Evolutionary conservation across 164 flowering plant species (phyloP).

Genomic region (Euptelea pleiosperma): DNA sequence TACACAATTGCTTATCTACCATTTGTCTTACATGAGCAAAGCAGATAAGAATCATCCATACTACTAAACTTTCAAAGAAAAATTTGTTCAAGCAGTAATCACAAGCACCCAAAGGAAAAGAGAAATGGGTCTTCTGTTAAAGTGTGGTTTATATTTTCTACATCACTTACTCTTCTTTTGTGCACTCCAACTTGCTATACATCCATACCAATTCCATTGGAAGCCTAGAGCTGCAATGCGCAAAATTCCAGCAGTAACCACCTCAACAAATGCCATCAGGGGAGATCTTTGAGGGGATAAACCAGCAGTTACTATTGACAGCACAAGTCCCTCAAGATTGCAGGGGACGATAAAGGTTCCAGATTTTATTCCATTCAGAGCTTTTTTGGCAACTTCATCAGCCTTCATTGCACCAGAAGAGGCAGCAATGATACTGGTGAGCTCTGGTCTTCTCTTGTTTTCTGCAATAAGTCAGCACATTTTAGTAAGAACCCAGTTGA

Average conservation of each 20-base stretch:
- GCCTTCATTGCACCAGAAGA: slow-evolving; percentile 77
- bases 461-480: slow-evolving; percentile 43
- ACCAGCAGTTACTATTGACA: slow-evolving; percentile 81
- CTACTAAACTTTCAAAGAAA: too few relatives aligned
- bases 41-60: too few relatives aligned
- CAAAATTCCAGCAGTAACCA: slow-evolving; percentile 47
- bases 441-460: slow-evolving; percentile 51
- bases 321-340: slow-evolving; percentile 68
- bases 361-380: slow-evolving; percentile 67
- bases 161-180: slow-evolving; percentile 36
- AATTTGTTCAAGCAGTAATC: too few relatives aligned
- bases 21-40: too few relatives aligned
- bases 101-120: slow-evolving; percentile 2
- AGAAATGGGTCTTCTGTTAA: not conserved
- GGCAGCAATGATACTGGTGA: slow-evolving; percentile 65
- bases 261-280: slow-evolving; percentile 74
- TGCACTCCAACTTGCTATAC: slow-evolving; percentile 63
- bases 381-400: slow-evolving; percentile 72
- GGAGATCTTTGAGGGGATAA: slow-evolving; percentile 82
- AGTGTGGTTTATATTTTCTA: slow-evolving; percentile 8
- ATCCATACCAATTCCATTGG: slow-evolving; percentile 79
- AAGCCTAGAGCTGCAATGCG: slow-evolving; percentile 58
- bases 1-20: too few relatives aligned
- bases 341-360: slow-evolving; percentile 71
- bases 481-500: not conserved